Evolutionary conservation across 495 filamentous ascomycete genomes (phyloP).

Genomic region (Thozetella sp.): DNA sequence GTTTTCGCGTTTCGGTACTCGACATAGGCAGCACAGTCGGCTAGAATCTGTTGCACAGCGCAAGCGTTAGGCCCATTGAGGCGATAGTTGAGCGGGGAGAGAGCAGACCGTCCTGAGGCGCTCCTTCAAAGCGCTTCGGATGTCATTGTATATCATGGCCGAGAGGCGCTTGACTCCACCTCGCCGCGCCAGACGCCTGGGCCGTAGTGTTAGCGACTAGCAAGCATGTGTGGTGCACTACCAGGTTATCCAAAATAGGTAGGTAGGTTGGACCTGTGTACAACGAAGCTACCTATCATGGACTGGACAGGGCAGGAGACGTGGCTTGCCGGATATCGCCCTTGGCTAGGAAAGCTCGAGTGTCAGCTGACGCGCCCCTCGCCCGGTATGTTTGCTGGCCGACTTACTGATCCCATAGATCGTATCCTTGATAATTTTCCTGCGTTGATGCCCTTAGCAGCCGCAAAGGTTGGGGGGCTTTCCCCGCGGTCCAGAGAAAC

Average conservation of each 20-base stretch:
- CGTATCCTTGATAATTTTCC: constrained; percentile 63
- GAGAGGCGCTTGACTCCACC: constrained; percentile 80
- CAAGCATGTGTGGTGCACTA: no score
- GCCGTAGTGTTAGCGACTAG: constrained; percentile 13
- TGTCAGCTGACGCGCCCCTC: no score
- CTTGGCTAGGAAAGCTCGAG: constrained; percentile 54
- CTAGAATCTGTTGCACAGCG: constrained; percentile 44
- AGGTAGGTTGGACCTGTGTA: no score
- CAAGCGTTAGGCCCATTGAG: neutral
- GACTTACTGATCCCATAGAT: constrained; percentile 69
- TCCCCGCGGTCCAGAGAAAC: neutral
- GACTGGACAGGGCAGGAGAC: neutral
- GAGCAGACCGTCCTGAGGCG: constrained; percentile 52
- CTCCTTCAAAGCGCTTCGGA: constrained; percentile 53
- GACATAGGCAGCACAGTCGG: constrained; percentile 48
- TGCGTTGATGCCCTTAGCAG: constrained; percentile 14
- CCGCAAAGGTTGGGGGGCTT: neutral
- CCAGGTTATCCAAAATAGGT: neutral
- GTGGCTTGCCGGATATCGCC: constrained; percentile 66
- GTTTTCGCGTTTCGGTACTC: constrained; percentile 60
- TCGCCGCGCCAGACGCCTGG: constrained; percentile 75
- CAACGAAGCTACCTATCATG: no score
- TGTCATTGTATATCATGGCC: constrained; percentile 68
- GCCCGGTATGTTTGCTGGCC: no score
- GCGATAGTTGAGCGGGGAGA: neutral